Percentiles rank a stretch among this genome's conserved stretches.
These are phyloP conservation scores for Wickerhamiella infanticola DNA, from an alignment of 1,139 yeast species.

Conservation along the genomic window DNA sequence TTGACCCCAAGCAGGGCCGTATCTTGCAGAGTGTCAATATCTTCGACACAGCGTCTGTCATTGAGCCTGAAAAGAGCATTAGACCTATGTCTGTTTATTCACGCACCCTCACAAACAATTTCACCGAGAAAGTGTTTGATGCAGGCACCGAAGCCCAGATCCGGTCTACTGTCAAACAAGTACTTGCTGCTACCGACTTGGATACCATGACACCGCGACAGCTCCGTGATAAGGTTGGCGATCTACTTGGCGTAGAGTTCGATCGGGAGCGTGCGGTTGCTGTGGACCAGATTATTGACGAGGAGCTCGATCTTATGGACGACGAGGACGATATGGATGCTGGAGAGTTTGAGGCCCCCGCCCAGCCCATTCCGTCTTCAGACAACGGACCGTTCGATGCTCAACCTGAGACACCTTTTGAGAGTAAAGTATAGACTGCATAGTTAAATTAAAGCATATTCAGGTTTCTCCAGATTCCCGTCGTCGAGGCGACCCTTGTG, in stretches of 20 bases:
- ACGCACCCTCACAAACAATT: not conserved
- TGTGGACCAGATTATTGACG: slow-evolving; percentile 25
- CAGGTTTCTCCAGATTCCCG: not conserved
- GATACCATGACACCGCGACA: slow-evolving; percentile 26
- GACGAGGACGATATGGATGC: slow-evolving; percentile 2
- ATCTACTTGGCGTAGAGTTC: slow-evolving; percentile 23
- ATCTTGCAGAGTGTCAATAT: slow-evolving; percentile 18
- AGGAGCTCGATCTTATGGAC: slow-evolving; percentile 19
- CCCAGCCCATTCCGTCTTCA: not conserved
- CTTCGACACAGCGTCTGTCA: not conserved
- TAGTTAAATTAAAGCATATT: no score
- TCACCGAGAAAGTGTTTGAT: slow-evolving; percentile 9
- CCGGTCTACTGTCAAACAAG: slow-evolving; percentile 18
- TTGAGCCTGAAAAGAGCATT: not conserved
- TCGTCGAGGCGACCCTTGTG: not conserved
- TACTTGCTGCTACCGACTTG: slow-evolving; percentile 22
- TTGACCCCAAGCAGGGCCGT: slow-evolving; percentile 19
- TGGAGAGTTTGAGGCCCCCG: not conserved
- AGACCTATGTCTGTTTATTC: not conserved
- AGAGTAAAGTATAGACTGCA: not conserved
- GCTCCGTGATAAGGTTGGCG: slow-evolving; percentile 25
- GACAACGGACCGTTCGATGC: not conserved
- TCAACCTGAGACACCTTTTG: not conserved
- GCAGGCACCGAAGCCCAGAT: slow-evolving; percentile 16
- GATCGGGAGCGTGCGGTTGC: slow-evolving; percentile 19